Conservation (phyloP, 129 eudicot genomes). For the Pseudognaphalium luteoalbum region DNA sequence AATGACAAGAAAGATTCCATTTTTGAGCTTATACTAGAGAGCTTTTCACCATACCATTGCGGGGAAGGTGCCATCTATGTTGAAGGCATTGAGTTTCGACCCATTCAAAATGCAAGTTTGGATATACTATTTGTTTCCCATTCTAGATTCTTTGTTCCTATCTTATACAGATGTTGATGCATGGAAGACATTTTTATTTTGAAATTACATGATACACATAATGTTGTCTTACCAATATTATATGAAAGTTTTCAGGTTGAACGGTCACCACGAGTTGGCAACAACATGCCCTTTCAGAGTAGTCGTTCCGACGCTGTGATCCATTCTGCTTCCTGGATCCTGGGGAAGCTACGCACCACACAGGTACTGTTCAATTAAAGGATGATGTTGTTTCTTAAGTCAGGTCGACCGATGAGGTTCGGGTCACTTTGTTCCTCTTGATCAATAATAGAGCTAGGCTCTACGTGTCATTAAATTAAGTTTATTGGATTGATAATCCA, state of each 20-base stretch:
- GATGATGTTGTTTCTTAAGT: background rate
- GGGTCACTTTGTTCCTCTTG: too few species aligned
- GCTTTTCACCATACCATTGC: background rate
- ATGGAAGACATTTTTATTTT: background rate
- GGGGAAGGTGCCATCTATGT: background rate
- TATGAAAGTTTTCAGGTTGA: background rate
- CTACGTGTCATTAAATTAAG: too few species aligned
- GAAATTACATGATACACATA: background rate
- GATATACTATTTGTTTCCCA: background rate
- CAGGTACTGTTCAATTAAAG: background rate
- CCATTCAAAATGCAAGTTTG: background rate
- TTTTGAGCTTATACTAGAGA: background rate
- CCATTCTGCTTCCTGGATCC: background rate
- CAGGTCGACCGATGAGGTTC: background rate
- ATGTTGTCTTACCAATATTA: background rate
- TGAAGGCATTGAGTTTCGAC: conserved; percentile 6
- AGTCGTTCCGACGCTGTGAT: background rate
- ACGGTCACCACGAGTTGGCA: background rate
- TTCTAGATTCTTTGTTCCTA: background rate
- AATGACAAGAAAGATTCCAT: background rate
- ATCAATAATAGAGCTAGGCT: too few species aligned
- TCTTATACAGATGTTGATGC: background rate
- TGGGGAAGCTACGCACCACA: background rate
- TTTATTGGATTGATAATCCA: background rate
- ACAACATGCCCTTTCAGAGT: background rate